Percentiles rank a stretch among this genome's conserved stretches.
phyloP scores from a whole-genome alignment of 2,329 filamentous ascomycete species.

The Aureobasidium mangrovei region DNA sequence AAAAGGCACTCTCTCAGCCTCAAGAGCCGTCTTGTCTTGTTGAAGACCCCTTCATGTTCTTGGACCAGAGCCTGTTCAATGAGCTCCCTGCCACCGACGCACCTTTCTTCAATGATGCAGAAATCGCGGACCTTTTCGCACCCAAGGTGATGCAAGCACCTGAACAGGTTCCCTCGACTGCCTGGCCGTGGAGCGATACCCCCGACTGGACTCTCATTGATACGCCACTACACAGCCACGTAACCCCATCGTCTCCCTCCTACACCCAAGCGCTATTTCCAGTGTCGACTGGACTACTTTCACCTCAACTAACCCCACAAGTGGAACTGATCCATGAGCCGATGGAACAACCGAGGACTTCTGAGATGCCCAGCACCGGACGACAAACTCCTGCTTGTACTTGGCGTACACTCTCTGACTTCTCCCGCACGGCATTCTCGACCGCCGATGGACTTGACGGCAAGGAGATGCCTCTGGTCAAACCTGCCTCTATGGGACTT shows the following conservation, averaged over 20 bases:
- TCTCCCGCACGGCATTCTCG: slow-evolving; percentile 9
- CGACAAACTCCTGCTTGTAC: background rate
- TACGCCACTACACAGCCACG: background rate
- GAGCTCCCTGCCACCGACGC: slow-evolving; percentile 18
- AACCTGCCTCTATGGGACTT: background rate
- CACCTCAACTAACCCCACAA: slow-evolving; percentile 6
- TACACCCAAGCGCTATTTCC: slow-evolving; percentile 7
- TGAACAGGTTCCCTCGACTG: background rate
- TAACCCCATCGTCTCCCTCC: background rate
- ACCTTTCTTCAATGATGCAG: slow-evolving; percentile 17
- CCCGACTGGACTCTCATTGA: slow-evolving; percentile 16
- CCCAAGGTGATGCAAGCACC: background rate
- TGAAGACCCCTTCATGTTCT: slow-evolving; percentile 13
- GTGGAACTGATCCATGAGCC: background rate
- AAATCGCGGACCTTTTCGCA: slow-evolving; percentile 17
- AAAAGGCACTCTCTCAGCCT: background rate
- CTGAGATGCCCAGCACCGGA: background rate
- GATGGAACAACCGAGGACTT: background rate
- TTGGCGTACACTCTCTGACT: slow-evolving; percentile 1
- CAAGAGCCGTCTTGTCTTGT: background rate
- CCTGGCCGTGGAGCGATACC: slow-evolving; percentile 15
- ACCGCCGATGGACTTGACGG: slow-evolving; percentile 6
- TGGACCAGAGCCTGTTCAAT: slow-evolving; percentile 5
- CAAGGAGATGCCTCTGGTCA: background rate
- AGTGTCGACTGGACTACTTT: background rate